Conservation (phyloP, 2,329 filamentous ascomycete species). For the Microdochium paspali region DNA sequence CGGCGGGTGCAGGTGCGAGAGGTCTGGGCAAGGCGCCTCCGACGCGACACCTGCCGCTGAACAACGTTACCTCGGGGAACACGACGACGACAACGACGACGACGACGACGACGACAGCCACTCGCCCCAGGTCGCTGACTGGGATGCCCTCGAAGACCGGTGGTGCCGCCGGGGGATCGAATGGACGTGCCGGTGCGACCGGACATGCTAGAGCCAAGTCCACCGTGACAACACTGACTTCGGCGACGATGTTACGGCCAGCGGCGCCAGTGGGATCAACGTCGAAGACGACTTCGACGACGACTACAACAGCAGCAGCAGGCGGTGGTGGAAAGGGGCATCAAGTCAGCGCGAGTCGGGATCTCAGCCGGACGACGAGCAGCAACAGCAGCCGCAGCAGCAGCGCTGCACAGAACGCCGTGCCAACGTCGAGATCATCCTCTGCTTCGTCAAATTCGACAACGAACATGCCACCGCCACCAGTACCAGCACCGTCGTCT, state of each 20-base stretch:
- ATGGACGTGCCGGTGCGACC: conserved; percentile 5
- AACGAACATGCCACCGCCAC: conserved; percentile 1
- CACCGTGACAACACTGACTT: conserved; percentile 26
- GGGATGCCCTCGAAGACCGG: background rate
- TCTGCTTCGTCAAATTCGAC: conserved; percentile 6
- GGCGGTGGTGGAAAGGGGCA: conserved; percentile 11
- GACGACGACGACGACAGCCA: conserved; percentile 2
- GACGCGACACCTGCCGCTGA: conserved; percentile 10
- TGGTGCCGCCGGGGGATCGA: too few relatives aligned
- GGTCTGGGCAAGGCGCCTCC: conserved; percentile 13
- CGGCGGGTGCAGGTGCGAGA: conserved; percentile 1
- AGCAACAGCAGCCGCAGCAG: conserved; percentile 23
- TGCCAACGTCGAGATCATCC: background rate
- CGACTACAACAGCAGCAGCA: conserved; percentile 9
- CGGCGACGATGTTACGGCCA: conserved; percentile 19
- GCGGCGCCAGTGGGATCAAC: conserved; percentile 12
- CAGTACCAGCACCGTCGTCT: conserved; percentile 2
- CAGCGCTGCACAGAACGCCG: background rate
- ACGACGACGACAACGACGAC: background rate
- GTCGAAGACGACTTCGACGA: conserved; percentile 8
- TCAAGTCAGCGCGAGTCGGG: conserved; percentile 9
- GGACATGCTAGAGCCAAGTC: conserved; percentile 30
- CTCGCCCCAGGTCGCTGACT: background rate
- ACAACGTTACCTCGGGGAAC: background rate
- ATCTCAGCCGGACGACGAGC: conserved; percentile 15